Base-by-base conservation (phyloP, 176 grass and related monocot genomes). In the Cenchrus fungigraminus region DNA sequence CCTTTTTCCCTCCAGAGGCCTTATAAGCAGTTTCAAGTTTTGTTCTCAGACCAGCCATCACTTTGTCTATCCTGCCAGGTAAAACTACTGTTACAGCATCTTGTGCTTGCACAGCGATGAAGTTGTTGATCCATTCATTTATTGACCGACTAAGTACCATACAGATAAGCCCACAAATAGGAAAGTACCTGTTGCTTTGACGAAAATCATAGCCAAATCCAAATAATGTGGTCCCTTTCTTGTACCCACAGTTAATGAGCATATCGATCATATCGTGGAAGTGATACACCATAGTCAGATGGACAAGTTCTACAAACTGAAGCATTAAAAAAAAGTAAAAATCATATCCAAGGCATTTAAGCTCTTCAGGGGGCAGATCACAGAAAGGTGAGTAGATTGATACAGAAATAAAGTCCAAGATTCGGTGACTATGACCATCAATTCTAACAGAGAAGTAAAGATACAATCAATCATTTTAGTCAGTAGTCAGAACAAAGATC, bases 221-320 rank as follows among this genome's bases (percentile, higher is more conserved):
- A 92, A 95, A 95, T 65, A 95, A 73, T 78, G 93, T 95, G 43
- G 85, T 89, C 66, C 95, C 95, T 90, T 95, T 98, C 77, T 92
- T 83, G 22, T 95, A 95, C 65, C 95, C 93, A 83, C 93, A 98
- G 58, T 88, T 68, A 89, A 90, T 31, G 6, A 98, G 91, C 93
- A 98, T 95, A 87, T 98, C 89, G 12, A 95, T 98, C 89, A 98
- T 98, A 82, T 90, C 93, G 11, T 98, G 95, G 83, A 98, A 98
- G 51, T 98, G 95, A 74, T 98, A 98, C 74, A 98, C 91, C 20
- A 93, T 87, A 46, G 84, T 78, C 12, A 98, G 19, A 80, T 82
- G 79, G 54, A 95, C 66, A 83, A 91, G 56, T 74, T 92, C 82
- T 76, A 90, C 89, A 77, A 90, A 90, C 95, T 98, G 76, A 78